A percentile compares a stretch with the other conserved stretches of the same genome.
Conservation (phyloP, 2,329 filamentous ascomycete genomes). For the Spiromastix sp. region DNA sequence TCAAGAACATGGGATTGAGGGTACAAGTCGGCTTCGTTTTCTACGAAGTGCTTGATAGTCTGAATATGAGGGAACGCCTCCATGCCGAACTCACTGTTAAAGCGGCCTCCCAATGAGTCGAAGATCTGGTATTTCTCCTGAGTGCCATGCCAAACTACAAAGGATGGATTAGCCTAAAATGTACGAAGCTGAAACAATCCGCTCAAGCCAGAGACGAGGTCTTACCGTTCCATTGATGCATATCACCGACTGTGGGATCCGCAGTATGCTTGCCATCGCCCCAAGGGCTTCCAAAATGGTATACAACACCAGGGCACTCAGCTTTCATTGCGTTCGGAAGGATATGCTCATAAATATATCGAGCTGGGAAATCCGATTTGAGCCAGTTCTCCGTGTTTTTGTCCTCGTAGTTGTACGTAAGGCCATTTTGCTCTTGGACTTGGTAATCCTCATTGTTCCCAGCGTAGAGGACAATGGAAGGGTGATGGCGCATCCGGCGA, state of each 20-base stretch:
- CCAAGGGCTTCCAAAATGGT: constrained; percentile 75
- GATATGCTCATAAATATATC: constrained; percentile 89
- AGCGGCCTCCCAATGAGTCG: constrained; percentile 74
- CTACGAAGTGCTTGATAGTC: constrained; percentile 70
- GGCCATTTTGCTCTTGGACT: constrained; percentile 58
- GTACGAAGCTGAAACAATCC: no score
- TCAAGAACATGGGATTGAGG: constrained; percentile 78
- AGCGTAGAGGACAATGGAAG: constrained; percentile 75
- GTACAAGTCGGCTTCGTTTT: constrained; percentile 63
- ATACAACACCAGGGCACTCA: constrained; percentile 56
- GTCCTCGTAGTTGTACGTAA: constrained; percentile 71
- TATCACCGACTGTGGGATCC: constrained; percentile 73
- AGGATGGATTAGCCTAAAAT: neutral
- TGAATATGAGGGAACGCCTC: constrained; percentile 76
- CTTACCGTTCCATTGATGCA: constrained; percentile 82
- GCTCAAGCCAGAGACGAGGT: neutral
- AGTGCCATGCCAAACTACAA: constrained; percentile 69
- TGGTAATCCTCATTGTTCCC: constrained; percentile 96
- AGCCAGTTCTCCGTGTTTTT: constrained; percentile 77
- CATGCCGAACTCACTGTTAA: constrained; percentile 93
- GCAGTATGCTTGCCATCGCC: constrained; percentile 67
- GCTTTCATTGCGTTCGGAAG: constrained; percentile 61
- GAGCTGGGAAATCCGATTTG: constrained; percentile 74
- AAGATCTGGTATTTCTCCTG: constrained; percentile 89
- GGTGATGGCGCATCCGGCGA: constrained; percentile 66